Evolutionary conservation across 345 rosid species (phyloP).

Genomic region (Arabis alpina): DNA sequence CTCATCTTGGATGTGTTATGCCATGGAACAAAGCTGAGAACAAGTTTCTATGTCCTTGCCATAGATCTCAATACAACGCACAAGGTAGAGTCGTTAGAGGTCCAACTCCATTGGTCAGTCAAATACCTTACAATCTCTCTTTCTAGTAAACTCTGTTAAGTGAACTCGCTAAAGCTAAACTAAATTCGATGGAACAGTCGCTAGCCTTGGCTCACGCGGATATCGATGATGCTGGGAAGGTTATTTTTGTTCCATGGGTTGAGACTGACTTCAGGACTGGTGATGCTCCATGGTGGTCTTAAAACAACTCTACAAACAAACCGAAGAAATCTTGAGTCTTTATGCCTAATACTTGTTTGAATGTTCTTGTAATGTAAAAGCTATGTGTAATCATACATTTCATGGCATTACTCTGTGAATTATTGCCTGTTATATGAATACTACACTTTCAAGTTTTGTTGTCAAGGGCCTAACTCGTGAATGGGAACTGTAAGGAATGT

Average conservation of each 20-base stretch:
- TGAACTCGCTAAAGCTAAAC: background rate
- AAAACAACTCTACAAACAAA: conserved; percentile 16
- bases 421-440: conserved; percentile 33
- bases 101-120: conserved; percentile 92
- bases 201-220: conserved; percentile 91
- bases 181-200: conserved; percentile 51
- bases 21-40: conserved; percentile 92
- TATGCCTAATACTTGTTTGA: conserved; percentile 15
- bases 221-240: conserved; percentile 76
- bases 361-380: conserved; percentile 34
- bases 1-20: conserved; percentile 96
- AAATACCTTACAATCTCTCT: background rate
- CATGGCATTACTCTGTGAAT: conserved; percentile 42
- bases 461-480: too few species aligned
- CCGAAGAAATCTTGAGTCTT: conserved; percentile 12
- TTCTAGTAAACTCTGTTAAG: background rate
- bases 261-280: conserved; percentile 99
- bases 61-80: conserved; percentile 95
- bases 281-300: conserved; percentile 94
- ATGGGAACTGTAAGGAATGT: too few species aligned
- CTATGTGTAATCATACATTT: conserved; percentile 31
- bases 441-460: too few species aligned
- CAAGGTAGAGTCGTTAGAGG: conserved; percentile 98
- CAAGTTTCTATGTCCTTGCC: conserved; percentile 95
- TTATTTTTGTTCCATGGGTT: conserved; percentile 83